Evolutionary conservation across 1,284 basidiomycete genomes (phyloP).

Genomic region (Trametes hirsuta): DNA sequence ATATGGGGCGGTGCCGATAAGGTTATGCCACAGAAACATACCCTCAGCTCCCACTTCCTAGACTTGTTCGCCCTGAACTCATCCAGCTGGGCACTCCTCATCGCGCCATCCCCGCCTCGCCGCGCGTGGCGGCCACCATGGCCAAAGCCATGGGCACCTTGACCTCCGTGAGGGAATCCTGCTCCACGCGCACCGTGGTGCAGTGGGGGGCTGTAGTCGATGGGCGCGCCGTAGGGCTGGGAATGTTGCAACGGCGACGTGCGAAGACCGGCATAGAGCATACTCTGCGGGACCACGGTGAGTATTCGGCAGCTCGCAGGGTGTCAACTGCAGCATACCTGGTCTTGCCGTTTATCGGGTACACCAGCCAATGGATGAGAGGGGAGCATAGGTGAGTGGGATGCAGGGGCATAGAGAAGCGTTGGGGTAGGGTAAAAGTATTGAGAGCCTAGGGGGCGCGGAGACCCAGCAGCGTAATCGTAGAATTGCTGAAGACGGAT

Average conservation of each 20-base stretch:
- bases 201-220: slow-evolving; percentile 55
- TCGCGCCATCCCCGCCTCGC: slow-evolving; percentile 44
- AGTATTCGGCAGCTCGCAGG: background rate
- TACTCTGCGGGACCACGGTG: slow-evolving; percentile 35
- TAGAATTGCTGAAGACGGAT: slow-evolving; percentile 60
- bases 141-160: slow-evolving; percentile 20
- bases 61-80: slow-evolving; percentile 85
- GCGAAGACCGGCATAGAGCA: slow-evolving; percentile 45
- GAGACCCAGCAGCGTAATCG: slow-evolving; percentile 51
- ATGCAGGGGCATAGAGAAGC: slow-evolving; percentile 55
- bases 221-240: slow-evolving; percentile 44
- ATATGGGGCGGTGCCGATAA: slow-evolving; percentile 6
- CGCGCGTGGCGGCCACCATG: slow-evolving; percentile 33
- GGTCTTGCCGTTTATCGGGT: slow-evolving; percentile 63
- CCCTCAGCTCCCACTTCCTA: slow-evolving; percentile 81
- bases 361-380: slow-evolving; percentile 46
- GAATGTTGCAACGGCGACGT: slow-evolving; percentile 46
- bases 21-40: slow-evolving; percentile 39
- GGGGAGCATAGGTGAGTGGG: slow-evolving; percentile 56
- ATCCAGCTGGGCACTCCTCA: slow-evolving; percentile 77
- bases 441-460: slow-evolving; percentile 54
- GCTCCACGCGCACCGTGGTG: slow-evolving; percentile 40
- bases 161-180: slow-evolving; percentile 42
- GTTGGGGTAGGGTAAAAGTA: slow-evolving; percentile 65
- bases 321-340: slow-evolving; percentile 42